These are phyloP conservation scores for Aspergillus mulundensis DNA, from an alignment of 495 filamentous ascomycete genomes.

Conservation along the genomic window DNA sequence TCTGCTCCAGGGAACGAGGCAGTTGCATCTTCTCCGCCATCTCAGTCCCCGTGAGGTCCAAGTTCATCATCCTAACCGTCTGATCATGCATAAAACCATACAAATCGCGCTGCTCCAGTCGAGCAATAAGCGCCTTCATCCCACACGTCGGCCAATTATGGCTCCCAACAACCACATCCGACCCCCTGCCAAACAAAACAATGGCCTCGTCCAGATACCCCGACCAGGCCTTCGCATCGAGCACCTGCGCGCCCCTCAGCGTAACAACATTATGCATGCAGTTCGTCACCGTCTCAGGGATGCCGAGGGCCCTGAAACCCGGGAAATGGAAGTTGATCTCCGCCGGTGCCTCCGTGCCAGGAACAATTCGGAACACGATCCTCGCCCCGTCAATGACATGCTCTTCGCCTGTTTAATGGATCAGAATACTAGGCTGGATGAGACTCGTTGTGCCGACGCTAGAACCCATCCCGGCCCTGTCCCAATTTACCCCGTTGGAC, in stretches of 20 bases:
- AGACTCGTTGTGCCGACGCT: slow-evolving; percentile 6
- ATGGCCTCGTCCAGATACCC: slow-evolving; percentile 23
- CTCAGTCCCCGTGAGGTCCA: slow-evolving; percentile 24
- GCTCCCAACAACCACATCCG: slow-evolving; percentile 23
- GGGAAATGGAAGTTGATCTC: slow-evolving; percentile 26
- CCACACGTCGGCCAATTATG: slow-evolving; percentile 30
- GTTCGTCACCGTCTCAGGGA: slow-evolving; percentile 22
- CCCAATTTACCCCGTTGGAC: slow-evolving; percentile 16
- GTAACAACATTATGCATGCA: slow-evolving; percentile 23
- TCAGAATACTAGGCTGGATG: neutral
- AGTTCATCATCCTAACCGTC: slow-evolving; percentile 29
- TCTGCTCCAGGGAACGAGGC: slow-evolving; percentile 18
- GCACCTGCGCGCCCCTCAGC: slow-evolving; percentile 20
- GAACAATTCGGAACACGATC: neutral
- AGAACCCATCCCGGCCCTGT: slow-evolving; percentile 18
- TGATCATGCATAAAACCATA: slow-evolving; percentile 35
- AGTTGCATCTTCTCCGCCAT: slow-evolving; percentile 28
- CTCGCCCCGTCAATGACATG: neutral
- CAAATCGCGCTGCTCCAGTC: slow-evolving; percentile 28
- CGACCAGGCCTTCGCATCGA: slow-evolving; percentile 22
- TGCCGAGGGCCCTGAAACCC: slow-evolving; percentile 16
- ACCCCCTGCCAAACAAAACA: slow-evolving; percentile 12
- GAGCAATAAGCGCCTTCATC: slow-evolving; percentile 9
- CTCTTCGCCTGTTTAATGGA: neutral
- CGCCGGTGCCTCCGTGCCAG: slow-evolving; percentile 8